Conservation (phyloP, 2,329 filamentous ascomycete genomes). For the Pezizomycotina sp. region DNA sequence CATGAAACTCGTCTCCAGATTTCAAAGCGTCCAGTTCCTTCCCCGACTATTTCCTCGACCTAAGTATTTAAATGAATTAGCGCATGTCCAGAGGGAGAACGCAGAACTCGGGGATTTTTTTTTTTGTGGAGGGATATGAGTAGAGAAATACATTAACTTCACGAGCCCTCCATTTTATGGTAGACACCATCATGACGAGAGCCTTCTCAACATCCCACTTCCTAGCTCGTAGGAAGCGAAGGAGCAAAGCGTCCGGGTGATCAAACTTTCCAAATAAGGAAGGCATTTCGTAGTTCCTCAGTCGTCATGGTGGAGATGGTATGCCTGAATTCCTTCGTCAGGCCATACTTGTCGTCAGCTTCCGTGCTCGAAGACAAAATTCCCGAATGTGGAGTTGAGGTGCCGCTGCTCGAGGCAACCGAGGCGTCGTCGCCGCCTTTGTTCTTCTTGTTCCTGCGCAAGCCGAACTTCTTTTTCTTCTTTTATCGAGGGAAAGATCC, state of each 20-base stretch:
- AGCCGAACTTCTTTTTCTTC: constrained; percentile 63
- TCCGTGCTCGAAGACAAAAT: constrained; percentile 32
- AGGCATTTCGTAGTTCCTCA: constrained; percentile 58
- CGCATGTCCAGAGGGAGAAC: no score
- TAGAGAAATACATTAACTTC: constrained; percentile 54
- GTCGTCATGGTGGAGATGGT: constrained; percentile 60
- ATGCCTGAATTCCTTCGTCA: constrained; percentile 69
- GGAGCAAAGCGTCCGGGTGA: constrained; percentile 67
- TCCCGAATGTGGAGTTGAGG: constrained; percentile 70
- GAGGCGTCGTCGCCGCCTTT: constrained; percentile 46
- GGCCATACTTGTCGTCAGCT: constrained; percentile 78
- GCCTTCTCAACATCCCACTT: constrained; percentile 95
- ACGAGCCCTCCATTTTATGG: constrained; percentile 73
- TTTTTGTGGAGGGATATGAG: no score
- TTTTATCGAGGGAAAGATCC: constrained; percentile 37
- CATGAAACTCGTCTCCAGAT: constrained; percentile 57
- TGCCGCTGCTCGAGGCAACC: constrained; percentile 59
- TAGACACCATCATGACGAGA: constrained; percentile 82
- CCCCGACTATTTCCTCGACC: constrained; percentile 69
- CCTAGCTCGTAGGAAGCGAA: constrained; percentile 72
- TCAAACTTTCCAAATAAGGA: constrained; percentile 98
- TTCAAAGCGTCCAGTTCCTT: constrained; percentile 53
- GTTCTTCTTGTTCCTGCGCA: constrained; percentile 37
- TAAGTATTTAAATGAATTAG: no score
- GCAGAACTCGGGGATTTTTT: not conserved